phyloP scores from a whole-genome alignment of 768 basidiomycete species.

The Galerina sulciceps region DNA sequence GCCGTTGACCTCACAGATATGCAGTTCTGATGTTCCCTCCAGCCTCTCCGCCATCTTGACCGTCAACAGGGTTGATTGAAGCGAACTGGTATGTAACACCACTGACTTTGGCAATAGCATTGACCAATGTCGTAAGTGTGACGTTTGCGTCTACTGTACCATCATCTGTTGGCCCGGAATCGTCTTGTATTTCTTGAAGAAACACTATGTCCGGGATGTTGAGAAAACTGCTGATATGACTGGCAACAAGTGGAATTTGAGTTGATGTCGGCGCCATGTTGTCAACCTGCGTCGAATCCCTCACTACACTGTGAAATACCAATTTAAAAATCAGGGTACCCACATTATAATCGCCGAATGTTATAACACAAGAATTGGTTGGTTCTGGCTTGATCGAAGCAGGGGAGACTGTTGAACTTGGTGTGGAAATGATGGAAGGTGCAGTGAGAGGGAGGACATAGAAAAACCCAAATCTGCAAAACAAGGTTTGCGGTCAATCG shows the following conservation, averaged over 20 bases:
- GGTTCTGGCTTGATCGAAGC: slow-evolving; percentile 40
- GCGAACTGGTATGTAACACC: slow-evolving; percentile 51
- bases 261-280: slow-evolving; percentile 55
- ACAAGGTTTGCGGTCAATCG: neutral
- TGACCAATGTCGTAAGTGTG: slow-evolving; percentile 52
- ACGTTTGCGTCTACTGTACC: slow-evolving; percentile 57
- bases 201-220: slow-evolving; percentile 62
- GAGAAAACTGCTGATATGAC: slow-evolving; percentile 56
- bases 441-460: slow-evolving; percentile 62
- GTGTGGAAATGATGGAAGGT: slow-evolving; percentile 45
- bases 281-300: slow-evolving; percentile 43
- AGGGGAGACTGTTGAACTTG: slow-evolving; percentile 36
- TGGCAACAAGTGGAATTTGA: slow-evolving; percentile 52
- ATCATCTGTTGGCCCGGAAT: slow-evolving; percentile 54
- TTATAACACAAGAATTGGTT: slow-evolving; percentile 45
- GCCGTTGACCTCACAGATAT: slow-evolving; percentile 44
- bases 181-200: slow-evolving; percentile 68
- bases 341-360: slow-evolving; percentile 67
- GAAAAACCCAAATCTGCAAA: slow-evolving; percentile 51
- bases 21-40: slow-evolving; percentile 69
- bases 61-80: slow-evolving; percentile 55
- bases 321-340: slow-evolving; percentile 5
- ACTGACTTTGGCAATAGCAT: slow-evolving; percentile 49
- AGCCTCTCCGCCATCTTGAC: slow-evolving; percentile 61
- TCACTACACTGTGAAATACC: too few relatives aligned